A percentile compares a stretch with the other conserved stretches of the same genome.
phyloP scores from a whole-genome alignment of 495 filamentous ascomycete species.

The Annulohypoxylon bovei region DNA sequence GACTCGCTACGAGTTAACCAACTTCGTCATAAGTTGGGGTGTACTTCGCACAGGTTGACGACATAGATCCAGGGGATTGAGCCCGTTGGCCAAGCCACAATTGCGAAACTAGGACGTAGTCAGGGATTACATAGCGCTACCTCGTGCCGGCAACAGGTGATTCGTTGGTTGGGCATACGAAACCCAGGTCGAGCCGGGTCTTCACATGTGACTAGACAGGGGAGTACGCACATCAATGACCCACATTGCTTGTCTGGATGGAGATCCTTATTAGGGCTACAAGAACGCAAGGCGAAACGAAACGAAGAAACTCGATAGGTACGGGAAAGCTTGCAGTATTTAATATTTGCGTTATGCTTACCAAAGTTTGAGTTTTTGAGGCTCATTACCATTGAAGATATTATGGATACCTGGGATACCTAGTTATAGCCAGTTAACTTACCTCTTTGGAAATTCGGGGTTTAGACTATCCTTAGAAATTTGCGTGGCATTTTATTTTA shows the following conservation, averaged over 20 bases:
- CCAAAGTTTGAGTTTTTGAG: neutral
- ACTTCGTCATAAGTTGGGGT: neutral
- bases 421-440: neutral
- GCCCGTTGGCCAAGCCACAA: neutral
- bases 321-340: neutral
- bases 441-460: neutral
- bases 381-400: neutral
- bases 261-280: neutral
- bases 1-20: neutral
- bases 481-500: neutral
- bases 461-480: neutral
- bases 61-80: neutral
- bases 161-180: neutral
- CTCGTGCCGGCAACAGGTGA: neutral
- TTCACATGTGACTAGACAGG: neutral
- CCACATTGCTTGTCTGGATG: neutral
- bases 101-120: neutral
- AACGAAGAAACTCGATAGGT: neutral
- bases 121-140: neutral
- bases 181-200: neutral
- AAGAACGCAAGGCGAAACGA: neutral
- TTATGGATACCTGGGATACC: no score
- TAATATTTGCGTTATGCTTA: neutral
- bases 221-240: neutral
- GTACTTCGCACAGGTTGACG: neutral